Percentiles rank a stretch among this genome's conserved stretches.
These are phyloP conservation scores for Brassica cretica DNA, from an alignment of 345 rosid species.

Conservation along the genomic window DNA sequence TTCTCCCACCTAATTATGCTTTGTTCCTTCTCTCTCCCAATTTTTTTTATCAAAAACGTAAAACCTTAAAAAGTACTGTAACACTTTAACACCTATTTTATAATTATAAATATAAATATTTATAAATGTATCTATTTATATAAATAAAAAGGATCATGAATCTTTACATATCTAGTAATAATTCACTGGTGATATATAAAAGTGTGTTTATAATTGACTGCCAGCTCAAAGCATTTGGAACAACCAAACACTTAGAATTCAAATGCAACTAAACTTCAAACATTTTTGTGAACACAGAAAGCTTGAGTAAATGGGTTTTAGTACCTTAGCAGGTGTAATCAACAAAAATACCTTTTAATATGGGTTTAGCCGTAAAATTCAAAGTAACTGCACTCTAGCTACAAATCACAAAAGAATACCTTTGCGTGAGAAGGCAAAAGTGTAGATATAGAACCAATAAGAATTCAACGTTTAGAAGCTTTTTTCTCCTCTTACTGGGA, in stretches of 20 bases:
- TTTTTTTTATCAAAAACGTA: slow-evolving; percentile 20
- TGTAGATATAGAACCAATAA: slow-evolving; percentile 4
- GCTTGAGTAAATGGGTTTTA: background rate
- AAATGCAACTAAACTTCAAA: background rate
- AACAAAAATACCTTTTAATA: background rate
- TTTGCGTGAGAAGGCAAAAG: slow-evolving; percentile 21
- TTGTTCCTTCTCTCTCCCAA: background rate
- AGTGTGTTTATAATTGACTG: background rate
- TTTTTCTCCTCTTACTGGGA: background rate
- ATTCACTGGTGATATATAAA: background rate
- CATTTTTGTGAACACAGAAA: slow-evolving; percentile 1
- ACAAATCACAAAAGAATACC: slow-evolving; percentile 25
- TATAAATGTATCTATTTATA: background rate
- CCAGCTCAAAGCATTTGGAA: slow-evolving; percentile 15
- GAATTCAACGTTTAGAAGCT: background rate
- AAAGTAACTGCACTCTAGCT: slow-evolving; percentile 27
- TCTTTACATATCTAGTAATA: background rate
- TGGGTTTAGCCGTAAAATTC: slow-evolving; percentile 12
- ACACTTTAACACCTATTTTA: background rate
- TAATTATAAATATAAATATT: background rate
- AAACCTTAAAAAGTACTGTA: slow-evolving; percentile 1
- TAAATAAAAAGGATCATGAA: background rate
- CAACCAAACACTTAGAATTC: slow-evolving; percentile 5
- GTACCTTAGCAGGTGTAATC: background rate
- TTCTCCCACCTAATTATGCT: slow-evolving; percentile 25